Evolutionary conservation across 2,329 filamentous ascomycete species (phyloP), one percentile per base, ranked within the genome.

Genomic region (Ambrosiella xylebori): DNA sequence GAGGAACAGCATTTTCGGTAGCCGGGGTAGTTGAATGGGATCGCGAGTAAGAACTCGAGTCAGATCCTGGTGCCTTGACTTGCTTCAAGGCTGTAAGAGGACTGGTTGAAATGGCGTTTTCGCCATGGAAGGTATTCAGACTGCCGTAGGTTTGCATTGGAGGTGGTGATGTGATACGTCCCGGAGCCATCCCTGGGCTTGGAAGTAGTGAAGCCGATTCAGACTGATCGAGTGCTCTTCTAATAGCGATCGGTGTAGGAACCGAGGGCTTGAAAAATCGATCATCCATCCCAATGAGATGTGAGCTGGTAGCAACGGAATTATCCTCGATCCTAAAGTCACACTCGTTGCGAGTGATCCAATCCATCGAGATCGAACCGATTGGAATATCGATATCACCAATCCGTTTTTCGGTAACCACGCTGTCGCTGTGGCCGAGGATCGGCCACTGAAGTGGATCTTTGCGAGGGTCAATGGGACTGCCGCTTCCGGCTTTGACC

Each of bases 291-390:
- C 88, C 89, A 79, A 95, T 89, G 66, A 97, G 95, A 38, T 88
- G 84, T 12, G 91, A 96, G 71, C 90, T 95, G 49, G 97, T 71
- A 7, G 97, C 72, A 4, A 90, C 85, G 70, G 97, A 93, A 0
- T 89, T 86, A 69, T 96, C 88, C 65, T 95, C 91, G 44, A 97
- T 82, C 51, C 86, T 82, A 69, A 98, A 96, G 65, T 85, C 88
- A 72, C 88, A 95, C 66, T 93, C 88, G 59, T 82, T 86, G 62
- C 93, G 84, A 70, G 95, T 95, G 9, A 83, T 82, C 37, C 95
- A 87, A 41, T 84, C 81, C 56, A 91, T 84, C 59, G 82, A 85
- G 64, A 98, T 80, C 4, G 86, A 82, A 35, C 93, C 93, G 36
- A 88, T 85, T 9, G 90, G 89, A 37, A 91, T 88, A 60, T 95